Base-by-base conservation (phyloP, 176 grass and related monocot species). In the Oryza rufipogon region DNA sequence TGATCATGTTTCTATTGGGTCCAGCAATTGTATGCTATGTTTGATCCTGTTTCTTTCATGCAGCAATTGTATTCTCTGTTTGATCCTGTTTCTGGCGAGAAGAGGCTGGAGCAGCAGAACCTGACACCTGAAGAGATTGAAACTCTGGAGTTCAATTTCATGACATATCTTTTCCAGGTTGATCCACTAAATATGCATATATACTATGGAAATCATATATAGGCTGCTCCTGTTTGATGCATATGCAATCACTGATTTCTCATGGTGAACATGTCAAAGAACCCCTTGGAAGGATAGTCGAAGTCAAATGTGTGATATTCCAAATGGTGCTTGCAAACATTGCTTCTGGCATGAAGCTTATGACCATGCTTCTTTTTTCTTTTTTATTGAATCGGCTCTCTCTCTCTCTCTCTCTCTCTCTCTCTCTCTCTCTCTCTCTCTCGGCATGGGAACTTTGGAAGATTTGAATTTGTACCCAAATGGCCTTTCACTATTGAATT, bases 111-210 rank as follows among this genome's bases (percentile, higher is more conserved):
- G 83, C 89, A 95, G 65, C 91, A 93, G 76, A 88, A 92, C 20
- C 80, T 98, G 52, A 68, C 82, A n/a, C 45, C 71, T 26, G 86
- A 90, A 0, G 86, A 95, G 69, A 86, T 92, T 22, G 89, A 93
- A 56, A 79, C 80, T 28, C 89, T 90, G 1, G 95, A 98, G 67
- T 90, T 91, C 52, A 86, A 91, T 86, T 98, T 98, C 86, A 84
- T 98, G 80, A 82, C 82, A 46, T 90, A 91, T 87, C 89, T 98
- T 73, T 98, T 98, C 47, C 87, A 95, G 92, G 95, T 98, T 20
- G 34, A 22, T 72, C 6, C 44, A 4, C 7, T 48, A 71, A 11
- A 54, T n/a, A 6, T 58, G 66, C 33, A 17, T 13, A 2, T 54
- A 54, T 20, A 19, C 19, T 56, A 56, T 75, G 42, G 20, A 38